Conservation (phyloP, 116 monocot genomes). For the Iris pallida region DNA sequence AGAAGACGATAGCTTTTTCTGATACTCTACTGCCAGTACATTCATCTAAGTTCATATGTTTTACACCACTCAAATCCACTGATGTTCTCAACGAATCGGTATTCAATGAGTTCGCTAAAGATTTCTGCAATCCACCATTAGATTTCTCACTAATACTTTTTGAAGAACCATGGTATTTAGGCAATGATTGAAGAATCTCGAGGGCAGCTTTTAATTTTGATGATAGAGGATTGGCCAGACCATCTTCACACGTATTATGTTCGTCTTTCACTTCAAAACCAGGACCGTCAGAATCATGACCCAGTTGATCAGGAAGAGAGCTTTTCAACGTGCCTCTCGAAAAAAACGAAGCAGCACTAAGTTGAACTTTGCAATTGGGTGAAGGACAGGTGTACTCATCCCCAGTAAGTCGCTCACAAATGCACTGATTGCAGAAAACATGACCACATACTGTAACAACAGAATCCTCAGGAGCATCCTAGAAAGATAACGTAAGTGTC, state of each 20-base stretch:
- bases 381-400: constrained; percentile 65
- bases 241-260: constrained; percentile 3
- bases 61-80: constrained; percentile 1
- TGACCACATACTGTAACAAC: constrained; percentile 75
- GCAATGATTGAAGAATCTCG: constrained; percentile 46
- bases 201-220: constrained; percentile 54
- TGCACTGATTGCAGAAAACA: constrained; percentile 86
- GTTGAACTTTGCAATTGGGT: constrained; percentile 40
- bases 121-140: constrained; percentile 5
- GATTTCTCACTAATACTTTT: not conserved
- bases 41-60: not conserved
- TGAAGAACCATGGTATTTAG: constrained; percentile 14
- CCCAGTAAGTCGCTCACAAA: constrained; percentile 54
- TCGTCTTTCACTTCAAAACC: constrained; percentile 2
- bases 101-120: not conserved
- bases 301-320: constrained; percentile 15
- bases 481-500: constrained; percentile 2
- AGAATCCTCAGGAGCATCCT: constrained; percentile 90
- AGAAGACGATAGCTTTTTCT: constrained; percentile 85
- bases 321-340: constrained; percentile 45
- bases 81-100: not conserved
- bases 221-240: constrained; percentile 18
- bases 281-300: not conserved
- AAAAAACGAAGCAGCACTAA: constrained; percentile 51
- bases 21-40: constrained; percentile 4